Conservation (phyloP, 352 stramenopile species). For the Globisporangium okanoganense region DNA sequence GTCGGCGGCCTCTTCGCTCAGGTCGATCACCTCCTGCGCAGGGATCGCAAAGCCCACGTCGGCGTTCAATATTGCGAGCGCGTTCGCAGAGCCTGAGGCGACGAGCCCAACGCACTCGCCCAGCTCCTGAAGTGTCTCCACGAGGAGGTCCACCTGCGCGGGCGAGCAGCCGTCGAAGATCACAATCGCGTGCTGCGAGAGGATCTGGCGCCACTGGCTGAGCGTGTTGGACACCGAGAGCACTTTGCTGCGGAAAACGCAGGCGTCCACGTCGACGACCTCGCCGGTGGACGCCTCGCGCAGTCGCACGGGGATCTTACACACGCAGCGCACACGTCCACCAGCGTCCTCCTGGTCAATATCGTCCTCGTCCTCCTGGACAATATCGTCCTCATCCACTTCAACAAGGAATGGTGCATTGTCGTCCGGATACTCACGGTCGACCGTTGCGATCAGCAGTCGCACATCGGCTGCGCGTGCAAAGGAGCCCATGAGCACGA, state of each 20-base stretch:
- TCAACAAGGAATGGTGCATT: constrained; percentile 11
- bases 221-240: constrained; percentile 57
- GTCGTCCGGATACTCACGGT: constrained; percentile 16
- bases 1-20: constrained; percentile 46
- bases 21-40: constrained; percentile 35
- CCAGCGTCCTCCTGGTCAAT: constrained; percentile 16
- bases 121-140: constrained; percentile 50
- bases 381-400: constrained; percentile 10
- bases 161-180: constrained; percentile 43
- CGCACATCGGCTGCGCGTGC: constrained; percentile 33
- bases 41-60: constrained; percentile 51
- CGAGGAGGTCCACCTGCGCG: constrained; percentile 39
- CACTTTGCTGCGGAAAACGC: constrained; percentile 31
- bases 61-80: constrained; percentile 35
- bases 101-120: constrained; percentile 46
- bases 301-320: constrained; percentile 30
- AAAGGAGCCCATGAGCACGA: constrained; percentile 46
- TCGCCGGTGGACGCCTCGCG: constrained; percentile 34
- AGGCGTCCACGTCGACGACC: constrained; percentile 28
- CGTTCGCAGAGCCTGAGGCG: constrained; percentile 39
- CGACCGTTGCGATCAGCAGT: constrained; percentile 25
- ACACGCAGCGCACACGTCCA: constrained; percentile 25
- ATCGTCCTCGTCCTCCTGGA: constrained; percentile 17
- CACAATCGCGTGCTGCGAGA: constrained; percentile 35
- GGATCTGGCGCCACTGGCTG: constrained; percentile 39